These are phyloP conservation scores for Akanthomyces uredinophilus DNA, from an alignment of 2,329 filamentous ascomycete genomes.

Conservation along the genomic window DNA sequence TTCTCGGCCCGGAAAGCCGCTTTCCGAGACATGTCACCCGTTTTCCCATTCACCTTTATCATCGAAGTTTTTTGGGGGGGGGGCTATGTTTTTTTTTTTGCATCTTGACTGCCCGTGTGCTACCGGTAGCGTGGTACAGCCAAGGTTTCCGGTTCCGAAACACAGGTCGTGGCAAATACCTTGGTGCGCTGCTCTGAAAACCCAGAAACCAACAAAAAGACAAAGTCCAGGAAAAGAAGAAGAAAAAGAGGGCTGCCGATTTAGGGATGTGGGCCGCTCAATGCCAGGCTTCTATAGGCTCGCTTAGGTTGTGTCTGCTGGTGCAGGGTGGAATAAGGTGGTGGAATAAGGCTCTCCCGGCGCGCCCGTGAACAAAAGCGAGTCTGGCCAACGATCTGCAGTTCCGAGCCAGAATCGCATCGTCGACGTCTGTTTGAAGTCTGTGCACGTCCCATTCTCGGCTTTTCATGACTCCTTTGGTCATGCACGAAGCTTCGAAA, in stretches of 20 bases:
- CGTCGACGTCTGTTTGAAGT: not conserved
- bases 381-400: not conserved
- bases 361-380: not conserved
- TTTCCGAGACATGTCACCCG: too few relatives aligned
- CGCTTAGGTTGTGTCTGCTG: not conserved
- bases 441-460: not conserved
- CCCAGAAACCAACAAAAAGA: too few relatives aligned
- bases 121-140: too few relatives aligned
- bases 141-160: too few relatives aligned
- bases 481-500: not conserved
- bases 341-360: not conserved
- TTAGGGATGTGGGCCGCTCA: conserved; percentile 9
- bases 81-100: too few relatives aligned
- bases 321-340: too few relatives aligned
- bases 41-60: too few relatives aligned
- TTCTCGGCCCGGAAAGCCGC: too few relatives aligned
- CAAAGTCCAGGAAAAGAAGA: not conserved
- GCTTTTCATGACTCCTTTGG: not conserved
- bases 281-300: conserved; percentile 5
- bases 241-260: conserved; percentile 5
- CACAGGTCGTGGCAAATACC: too few relatives aligned
- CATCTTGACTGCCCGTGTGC: too few relatives aligned
- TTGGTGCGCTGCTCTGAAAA: not conserved
- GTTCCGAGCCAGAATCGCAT: not conserved
- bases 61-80: too few relatives aligned